These are phyloP conservation scores for Xylona heveae DNA, from an alignment of 495 filamentous ascomycete species.

Conservation along the genomic window DNA sequence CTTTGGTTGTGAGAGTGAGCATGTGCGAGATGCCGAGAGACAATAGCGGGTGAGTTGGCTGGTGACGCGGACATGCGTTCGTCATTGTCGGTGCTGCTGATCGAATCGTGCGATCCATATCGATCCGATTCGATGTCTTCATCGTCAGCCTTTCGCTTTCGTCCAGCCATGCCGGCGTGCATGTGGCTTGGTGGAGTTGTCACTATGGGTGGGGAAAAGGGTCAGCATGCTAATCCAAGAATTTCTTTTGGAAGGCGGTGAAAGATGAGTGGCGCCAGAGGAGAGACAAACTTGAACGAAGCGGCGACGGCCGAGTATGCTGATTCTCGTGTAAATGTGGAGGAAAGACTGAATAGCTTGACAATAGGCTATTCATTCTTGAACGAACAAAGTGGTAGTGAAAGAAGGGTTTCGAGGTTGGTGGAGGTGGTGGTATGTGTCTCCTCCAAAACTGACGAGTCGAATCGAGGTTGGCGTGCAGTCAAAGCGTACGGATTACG, in stretches of 20 bases:
- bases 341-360: background rate
- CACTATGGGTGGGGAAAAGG: constrained; percentile 9
- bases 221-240: constrained; percentile 5
- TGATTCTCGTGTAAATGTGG: constrained; percentile 29
- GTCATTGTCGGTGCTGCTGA: constrained; percentile 25
- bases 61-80: constrained; percentile 82
- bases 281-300: constrained; percentile 40
- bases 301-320: constrained; percentile 48
- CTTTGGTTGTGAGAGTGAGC: constrained; percentile 30
- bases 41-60: constrained; percentile 50
- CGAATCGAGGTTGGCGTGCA: too few relatives aligned
- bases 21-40: constrained; percentile 37
- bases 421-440: too few relatives aligned
- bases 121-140: constrained; percentile 22
- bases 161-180: constrained; percentile 26
- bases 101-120: constrained; percentile 3
- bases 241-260: background rate
- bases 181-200: constrained; percentile 33
- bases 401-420: too few relatives aligned
- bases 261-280: constrained; percentile 1
- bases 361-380: constrained; percentile 1
- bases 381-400: too few relatives aligned
- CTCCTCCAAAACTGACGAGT: too few relatives aligned
- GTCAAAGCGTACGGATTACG: too few relatives aligned
- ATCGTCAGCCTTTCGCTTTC: constrained; percentile 82